Percentiles rank a stretch among this genome's conserved stretches.
phyloP scores from a whole-genome alignment of 179 eudicot species.

The Beta macrorhiza region DNA sequence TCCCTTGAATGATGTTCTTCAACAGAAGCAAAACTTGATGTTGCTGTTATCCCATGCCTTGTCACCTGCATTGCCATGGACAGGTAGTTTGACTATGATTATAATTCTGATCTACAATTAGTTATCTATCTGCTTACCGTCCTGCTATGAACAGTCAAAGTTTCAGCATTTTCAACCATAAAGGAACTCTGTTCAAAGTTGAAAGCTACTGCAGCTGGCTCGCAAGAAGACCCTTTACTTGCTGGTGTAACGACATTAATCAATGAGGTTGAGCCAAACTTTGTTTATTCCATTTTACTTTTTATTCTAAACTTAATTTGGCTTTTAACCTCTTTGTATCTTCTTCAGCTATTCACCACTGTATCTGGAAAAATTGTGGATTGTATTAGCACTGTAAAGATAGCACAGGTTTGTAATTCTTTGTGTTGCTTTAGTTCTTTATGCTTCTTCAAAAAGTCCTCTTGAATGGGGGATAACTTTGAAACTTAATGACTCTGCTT shows the following conservation, averaged over 20 bases:
- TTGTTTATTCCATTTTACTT: background rate
- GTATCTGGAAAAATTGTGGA: slow-evolving; percentile 65
- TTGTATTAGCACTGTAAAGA: slow-evolving; percentile 65
- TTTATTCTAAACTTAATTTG: background rate
- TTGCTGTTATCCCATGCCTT: slow-evolving; percentile 51
- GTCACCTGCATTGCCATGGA: slow-evolving; percentile 71
- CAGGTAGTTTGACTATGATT: slow-evolving; percentile 46
- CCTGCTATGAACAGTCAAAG: slow-evolving; percentile 59
- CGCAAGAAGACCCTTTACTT: slow-evolving; percentile 36
- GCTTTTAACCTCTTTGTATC: slow-evolving; percentile 17
- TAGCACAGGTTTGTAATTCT: slow-evolving; percentile 61
- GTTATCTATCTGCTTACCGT: slow-evolving; percentile 21
- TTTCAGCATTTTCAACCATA: slow-evolving; percentile 64
- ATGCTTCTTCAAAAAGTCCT: background rate
- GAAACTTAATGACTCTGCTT: background rate
- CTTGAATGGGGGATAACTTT: background rate
- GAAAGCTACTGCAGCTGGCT: slow-evolving; percentile 31
- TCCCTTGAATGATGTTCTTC: slow-evolving; percentile 48
- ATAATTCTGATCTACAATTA: background rate
- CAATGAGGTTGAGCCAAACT: slow-evolving; percentile 55
- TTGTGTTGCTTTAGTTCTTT: slow-evolving; percentile 5
- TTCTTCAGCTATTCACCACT: slow-evolving; percentile 55
- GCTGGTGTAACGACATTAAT: slow-evolving; percentile 39
- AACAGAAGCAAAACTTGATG: slow-evolving; percentile 53
- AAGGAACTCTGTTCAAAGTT: slow-evolving; percentile 76